A percentile compares a stretch with the other conserved stretches of the same genome.
phyloP scores from a whole-genome alignment of 352 stramenopile genomes.

The Globisporangium parvum region DNA sequence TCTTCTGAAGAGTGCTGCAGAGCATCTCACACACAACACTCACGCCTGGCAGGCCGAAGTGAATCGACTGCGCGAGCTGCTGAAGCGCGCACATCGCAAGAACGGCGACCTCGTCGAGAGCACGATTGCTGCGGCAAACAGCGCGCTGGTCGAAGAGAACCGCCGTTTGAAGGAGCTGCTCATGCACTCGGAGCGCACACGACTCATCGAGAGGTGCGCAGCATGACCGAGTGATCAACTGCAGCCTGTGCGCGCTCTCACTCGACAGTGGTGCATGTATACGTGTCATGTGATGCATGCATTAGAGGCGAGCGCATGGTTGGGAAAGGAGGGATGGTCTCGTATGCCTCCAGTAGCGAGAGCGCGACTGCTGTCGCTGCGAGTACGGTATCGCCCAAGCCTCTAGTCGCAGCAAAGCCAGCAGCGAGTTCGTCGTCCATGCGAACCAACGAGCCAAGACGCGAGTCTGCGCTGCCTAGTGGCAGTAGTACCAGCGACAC shows the following conservation, averaged over 20 bases:
- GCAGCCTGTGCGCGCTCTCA: neutral
- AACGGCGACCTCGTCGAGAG: slow-evolving; percentile 21
- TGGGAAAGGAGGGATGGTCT: slow-evolving; percentile 8
- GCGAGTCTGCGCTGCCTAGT: neutral
- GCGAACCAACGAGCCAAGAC: neutral
- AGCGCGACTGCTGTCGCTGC: neutral
- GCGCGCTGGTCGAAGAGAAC: slow-evolving; percentile 59
- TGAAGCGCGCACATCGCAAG: slow-evolving; percentile 39
- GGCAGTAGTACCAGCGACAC: neutral
- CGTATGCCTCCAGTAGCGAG: neutral
- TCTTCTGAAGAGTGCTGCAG: neutral
- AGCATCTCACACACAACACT: neutral
- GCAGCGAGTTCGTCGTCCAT: neutral
- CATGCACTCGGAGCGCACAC: slow-evolving; percentile 43
- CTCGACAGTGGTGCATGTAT: neutral
- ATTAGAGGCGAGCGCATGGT: slow-evolving; percentile 13
- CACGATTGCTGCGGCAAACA: slow-evolving; percentile 24
- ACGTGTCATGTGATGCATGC: neutral
- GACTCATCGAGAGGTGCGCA: slow-evolving; percentile 31
- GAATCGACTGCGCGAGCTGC: slow-evolving; percentile 36
- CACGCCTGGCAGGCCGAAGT: slow-evolving; percentile 35
- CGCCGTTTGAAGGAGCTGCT: slow-evolving; percentile 51
- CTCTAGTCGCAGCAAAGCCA: slow-evolving; percentile 2
- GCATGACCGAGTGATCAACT: neutral
- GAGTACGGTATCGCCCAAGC: neutral